phyloP scores from a whole-genome alignment of 1,284 basidiomycete species.

The Trichosporon asahii region DNA sequence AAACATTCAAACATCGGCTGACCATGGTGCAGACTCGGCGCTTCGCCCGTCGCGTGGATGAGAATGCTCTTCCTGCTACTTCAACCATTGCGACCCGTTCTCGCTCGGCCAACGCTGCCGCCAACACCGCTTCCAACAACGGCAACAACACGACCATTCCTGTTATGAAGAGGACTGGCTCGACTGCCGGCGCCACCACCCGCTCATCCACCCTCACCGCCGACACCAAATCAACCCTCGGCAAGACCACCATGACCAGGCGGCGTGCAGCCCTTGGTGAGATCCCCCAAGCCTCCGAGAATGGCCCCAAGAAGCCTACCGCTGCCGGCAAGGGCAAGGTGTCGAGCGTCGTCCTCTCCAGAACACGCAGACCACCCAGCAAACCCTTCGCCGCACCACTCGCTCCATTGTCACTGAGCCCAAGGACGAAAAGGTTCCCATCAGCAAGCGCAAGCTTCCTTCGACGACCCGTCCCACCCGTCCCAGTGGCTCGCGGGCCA shows the following conservation, averaged over 20 bases:
- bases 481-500: constrained; percentile 9
- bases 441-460: constrained; percentile 33
- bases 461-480: constrained; percentile 19
- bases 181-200: constrained; percentile 22
- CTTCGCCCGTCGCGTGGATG: constrained; percentile 36
- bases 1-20: background rate
- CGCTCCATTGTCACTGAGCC: background rate
- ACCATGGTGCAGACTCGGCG: constrained; percentile 41
- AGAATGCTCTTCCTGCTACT: constrained; percentile 44
- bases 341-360: constrained; percentile 32
- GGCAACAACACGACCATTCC: constrained; percentile 35
- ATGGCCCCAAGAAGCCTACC: constrained; percentile 18
- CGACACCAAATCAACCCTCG: constrained; percentile 19
- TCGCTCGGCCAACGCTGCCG: constrained; percentile 20
- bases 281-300: constrained; percentile 35
- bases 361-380: constrained; percentile 21
- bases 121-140: constrained; percentile 20
- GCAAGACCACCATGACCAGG: constrained; percentile 18
- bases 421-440: constrained; percentile 9
- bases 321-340: constrained; percentile 19
- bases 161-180: constrained; percentile 38
- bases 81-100: constrained; percentile 30
- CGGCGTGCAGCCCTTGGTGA: constrained; percentile 48
- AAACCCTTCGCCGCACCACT: constrained; percentile 14
- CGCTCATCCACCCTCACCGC: constrained; percentile 13